phyloP scores from a whole-genome alignment of 1,284 basidiomycete species.

The Porphyrellus sp. region DNA sequence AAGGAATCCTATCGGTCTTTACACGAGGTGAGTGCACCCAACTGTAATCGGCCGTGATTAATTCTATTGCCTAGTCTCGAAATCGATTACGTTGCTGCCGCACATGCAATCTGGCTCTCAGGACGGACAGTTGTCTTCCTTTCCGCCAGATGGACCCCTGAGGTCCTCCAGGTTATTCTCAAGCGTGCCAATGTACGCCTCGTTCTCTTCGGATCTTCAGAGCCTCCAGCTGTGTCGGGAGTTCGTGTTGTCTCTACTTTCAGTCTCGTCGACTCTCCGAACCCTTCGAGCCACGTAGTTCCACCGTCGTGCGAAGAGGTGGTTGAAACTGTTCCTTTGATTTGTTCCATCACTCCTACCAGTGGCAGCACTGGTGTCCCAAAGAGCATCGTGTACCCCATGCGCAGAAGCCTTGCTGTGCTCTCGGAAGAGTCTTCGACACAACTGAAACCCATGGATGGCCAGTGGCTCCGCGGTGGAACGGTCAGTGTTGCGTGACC shows the following conservation, averaged over 20 bases:
- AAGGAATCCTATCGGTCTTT: constrained; percentile 21
- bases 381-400: constrained; percentile 30
- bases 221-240: constrained; percentile 10
- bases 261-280: constrained; percentile 8
- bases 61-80: constrained; percentile 17
- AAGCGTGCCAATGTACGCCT: constrained; percentile 19
- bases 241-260: constrained; percentile 21
- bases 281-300: constrained; percentile 5
- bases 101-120: constrained; percentile 29
- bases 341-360: constrained; percentile 28
- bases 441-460: constrained; percentile 23
- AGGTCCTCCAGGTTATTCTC: constrained; percentile 24
- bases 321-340: constrained; percentile 17
- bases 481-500: constrained; percentile 14
- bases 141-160: constrained; percentile 25
- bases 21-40: constrained; percentile 27
- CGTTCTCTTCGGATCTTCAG: constrained; percentile 18
- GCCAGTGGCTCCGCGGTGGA: constrained; percentile 31
- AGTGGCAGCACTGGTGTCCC: constrained; percentile 29
- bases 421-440: constrained; percentile 28
- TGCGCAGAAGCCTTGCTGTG: constrained; percentile 23
- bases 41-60: not conserved
- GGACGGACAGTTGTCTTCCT: constrained; percentile 28
- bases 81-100: constrained; percentile 27
- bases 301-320: constrained; percentile 14